These are phyloP conservation scores for Zymoseptoria crescenta DNA, from an alignment of 2,329 filamentous ascomycete genomes.

Conservation along the genomic window DNA sequence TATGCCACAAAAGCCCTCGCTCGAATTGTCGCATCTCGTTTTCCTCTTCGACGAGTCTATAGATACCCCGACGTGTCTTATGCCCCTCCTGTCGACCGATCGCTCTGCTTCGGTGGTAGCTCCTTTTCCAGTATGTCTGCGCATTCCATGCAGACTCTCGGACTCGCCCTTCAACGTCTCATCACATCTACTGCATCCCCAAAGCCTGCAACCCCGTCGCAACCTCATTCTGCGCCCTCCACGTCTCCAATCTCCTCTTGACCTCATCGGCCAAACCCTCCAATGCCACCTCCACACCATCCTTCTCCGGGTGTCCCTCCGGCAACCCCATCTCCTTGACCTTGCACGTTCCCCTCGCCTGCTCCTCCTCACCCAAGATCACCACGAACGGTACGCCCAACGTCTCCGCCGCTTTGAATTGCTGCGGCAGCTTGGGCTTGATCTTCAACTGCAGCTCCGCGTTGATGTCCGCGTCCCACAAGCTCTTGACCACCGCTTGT, in stretches of 20 bases:
- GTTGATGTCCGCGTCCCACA: constrained; percentile 87
- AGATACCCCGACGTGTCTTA: too few species aligned
- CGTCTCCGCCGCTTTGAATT: constrained; percentile 84
- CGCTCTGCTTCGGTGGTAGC: not conserved
- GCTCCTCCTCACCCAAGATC: constrained; percentile 85
- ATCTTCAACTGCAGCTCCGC: constrained; percentile 84
- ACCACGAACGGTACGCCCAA: constrained; percentile 76
- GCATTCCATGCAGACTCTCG: not conserved
- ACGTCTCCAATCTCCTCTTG: constrained; percentile 39
- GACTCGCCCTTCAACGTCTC: not conserved
- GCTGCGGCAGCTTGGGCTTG: constrained; percentile 78
- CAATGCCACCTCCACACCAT: constrained; percentile 67
- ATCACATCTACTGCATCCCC: not conserved
- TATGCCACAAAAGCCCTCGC: too few species aligned
- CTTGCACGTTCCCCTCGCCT: constrained; percentile 73
- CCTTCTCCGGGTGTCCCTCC: constrained; percentile 82
- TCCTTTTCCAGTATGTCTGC: not conserved
- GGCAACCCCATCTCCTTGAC: constrained; percentile 77
- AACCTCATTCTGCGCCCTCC: not conserved
- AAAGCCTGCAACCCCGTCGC: not conserved
- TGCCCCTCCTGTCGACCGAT: not conserved
- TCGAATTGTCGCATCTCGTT: too few species aligned
- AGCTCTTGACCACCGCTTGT: constrained; percentile 64
- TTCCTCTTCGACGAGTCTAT: too few species aligned
- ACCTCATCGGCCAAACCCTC: constrained; percentile 57